A percentile compares a stretch with the other conserved stretches of the same genome.
These are phyloP conservation scores for Metschnikowia proteae DNA, from an alignment of 805 yeast genomes.

Conservation along the genomic window DNA sequence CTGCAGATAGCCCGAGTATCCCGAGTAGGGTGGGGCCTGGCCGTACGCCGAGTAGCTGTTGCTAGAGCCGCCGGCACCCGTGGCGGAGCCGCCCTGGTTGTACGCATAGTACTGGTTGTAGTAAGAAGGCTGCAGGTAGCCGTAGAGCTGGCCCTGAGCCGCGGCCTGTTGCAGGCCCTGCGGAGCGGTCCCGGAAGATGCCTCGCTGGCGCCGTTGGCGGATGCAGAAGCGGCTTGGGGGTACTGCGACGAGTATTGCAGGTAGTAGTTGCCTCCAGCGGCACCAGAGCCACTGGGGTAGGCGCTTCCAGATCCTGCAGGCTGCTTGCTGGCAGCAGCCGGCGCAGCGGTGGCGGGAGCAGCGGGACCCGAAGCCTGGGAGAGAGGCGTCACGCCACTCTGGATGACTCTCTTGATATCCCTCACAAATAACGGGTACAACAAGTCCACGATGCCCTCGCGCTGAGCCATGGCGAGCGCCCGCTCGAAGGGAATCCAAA, in stretches of 20 bases:
- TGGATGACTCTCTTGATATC: slow-evolving; percentile 61
- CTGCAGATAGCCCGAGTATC: slow-evolving; percentile 15
- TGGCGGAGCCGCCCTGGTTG: slow-evolving; percentile 21
- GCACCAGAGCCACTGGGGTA: slow-evolving; percentile 8
- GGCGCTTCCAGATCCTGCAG: slow-evolving; percentile 6
- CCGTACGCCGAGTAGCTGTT: slow-evolving; percentile 17
- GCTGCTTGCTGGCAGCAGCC: slow-evolving; percentile 7
- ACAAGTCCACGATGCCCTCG: slow-evolving; percentile 51
- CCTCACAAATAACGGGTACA: slow-evolving; percentile 45
- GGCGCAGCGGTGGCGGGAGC: slow-evolving; percentile 5
- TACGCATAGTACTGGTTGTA: slow-evolving; percentile 48
- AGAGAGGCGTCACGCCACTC: slow-evolving; percentile 40
- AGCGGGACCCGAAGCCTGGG: slow-evolving; percentile 10
- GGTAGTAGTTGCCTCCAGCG: slow-evolving; percentile 14
- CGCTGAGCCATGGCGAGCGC: slow-evolving; percentile 78
- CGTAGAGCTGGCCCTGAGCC: slow-evolving; percentile 17
- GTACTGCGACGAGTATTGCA: slow-evolving; percentile 18
- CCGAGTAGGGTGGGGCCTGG: slow-evolving; percentile 17
- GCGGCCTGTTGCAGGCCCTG: slow-evolving; percentile 13
- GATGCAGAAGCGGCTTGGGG: slow-evolving; percentile 9
- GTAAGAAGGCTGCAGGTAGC: slow-evolving; percentile 20
- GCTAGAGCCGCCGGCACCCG: slow-evolving; percentile 5
- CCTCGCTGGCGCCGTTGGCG: slow-evolving; percentile 6
- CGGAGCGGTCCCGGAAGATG: slow-evolving; percentile 11
- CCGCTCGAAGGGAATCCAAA: slow-evolving; percentile 84